phyloP scores from a whole-genome alignment of 2,329 filamentous ascomycete genomes.

The Pseudopithomyces maydicus region DNA sequence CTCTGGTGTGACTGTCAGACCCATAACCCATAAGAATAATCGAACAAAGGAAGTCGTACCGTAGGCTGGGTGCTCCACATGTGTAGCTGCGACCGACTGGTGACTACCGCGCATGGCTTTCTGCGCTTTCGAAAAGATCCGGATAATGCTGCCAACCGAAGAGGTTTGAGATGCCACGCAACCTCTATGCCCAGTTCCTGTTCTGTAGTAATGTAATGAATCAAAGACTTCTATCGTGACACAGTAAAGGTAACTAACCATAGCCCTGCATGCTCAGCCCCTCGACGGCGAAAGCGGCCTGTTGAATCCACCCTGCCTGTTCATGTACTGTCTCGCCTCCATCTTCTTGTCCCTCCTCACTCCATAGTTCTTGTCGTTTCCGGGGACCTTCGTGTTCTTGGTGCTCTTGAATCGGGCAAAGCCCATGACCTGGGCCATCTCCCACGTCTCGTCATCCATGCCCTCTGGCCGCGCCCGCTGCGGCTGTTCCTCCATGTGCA shows the following conservation, averaged over 20 bases:
- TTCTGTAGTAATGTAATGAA: background rate
- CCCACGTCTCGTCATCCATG: conserved; percentile 67
- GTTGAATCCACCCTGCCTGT: conserved; percentile 81
- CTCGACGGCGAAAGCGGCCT: conserved; percentile 65
- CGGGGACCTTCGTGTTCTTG: conserved; percentile 84
- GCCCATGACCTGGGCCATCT: conserved; percentile 88
- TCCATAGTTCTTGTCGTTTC: conserved; percentile 78
- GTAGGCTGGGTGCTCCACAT: background rate
- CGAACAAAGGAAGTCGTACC: background rate
- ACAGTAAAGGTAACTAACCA: too few relatives aligned
- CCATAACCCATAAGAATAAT: background rate
- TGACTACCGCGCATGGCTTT: background rate
- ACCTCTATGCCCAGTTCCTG: background rate
- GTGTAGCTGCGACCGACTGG: background rate
- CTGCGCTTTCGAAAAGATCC: background rate
- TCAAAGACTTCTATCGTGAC: background rate
- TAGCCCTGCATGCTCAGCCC: conserved; percentile 12
- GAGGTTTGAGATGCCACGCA: background rate
- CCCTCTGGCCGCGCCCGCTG: conserved; percentile 36
- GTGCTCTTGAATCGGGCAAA: conserved; percentile 86
- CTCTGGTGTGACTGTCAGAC: conserved; percentile 3
- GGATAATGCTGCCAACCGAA: background rate
- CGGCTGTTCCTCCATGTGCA: conserved; percentile 33
- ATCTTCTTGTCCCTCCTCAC: conserved; percentile 93
- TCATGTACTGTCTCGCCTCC: conserved; percentile 97